These are phyloP conservation scores for Neodidymelliopsis sp. DNA, from an alignment of 2,329 filamentous ascomycete species.

Conservation along the genomic window DNA sequence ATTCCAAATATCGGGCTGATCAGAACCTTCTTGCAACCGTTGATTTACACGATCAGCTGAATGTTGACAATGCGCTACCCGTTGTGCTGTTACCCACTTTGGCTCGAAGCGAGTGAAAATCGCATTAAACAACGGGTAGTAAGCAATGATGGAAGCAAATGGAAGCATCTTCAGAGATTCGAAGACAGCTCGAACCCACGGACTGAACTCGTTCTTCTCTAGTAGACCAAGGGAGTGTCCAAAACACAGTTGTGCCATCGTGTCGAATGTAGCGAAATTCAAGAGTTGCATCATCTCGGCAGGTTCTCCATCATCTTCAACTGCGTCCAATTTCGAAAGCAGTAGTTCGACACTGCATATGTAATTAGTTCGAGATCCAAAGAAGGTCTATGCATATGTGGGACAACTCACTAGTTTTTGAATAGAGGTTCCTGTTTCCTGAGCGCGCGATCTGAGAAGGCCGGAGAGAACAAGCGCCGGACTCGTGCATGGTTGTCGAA, in stretches of 20 bases:
- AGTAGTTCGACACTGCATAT: no score
- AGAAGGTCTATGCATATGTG: no score
- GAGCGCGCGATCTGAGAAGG: slow-evolving; percentile 47
- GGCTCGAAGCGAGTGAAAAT: not conserved
- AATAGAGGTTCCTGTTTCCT: slow-evolving; percentile 47
- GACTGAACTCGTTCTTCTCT: slow-evolving; percentile 20
- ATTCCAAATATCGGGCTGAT: slow-evolving; percentile 43
- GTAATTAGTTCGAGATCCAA: no score
- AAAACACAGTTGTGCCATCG: slow-evolving; percentile 58
- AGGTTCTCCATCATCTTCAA: slow-evolving; percentile 42
- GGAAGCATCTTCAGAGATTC: not conserved
- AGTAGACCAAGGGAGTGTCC: slow-evolving; percentile 53
- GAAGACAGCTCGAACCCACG: slow-evolving; percentile 40
- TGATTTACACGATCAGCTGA: not conserved
- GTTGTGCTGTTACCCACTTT: not conserved
- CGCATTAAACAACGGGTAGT: not conserved
- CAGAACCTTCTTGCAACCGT: not conserved
- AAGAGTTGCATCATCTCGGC: slow-evolving; percentile 33
- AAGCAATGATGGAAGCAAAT: not conserved
- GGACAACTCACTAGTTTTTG: slow-evolving; percentile 44
- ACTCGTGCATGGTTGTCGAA: slow-evolving; percentile 19
- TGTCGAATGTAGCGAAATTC: slow-evolving; percentile 26
- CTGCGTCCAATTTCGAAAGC: slow-evolving; percentile 19
- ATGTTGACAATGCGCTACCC: slow-evolving; percentile 1
- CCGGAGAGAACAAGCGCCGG: slow-evolving; percentile 34